phyloP scores from a whole-genome alignment of 1,284 basidiomycete species.

The Clitocybe nebularis region DNA sequence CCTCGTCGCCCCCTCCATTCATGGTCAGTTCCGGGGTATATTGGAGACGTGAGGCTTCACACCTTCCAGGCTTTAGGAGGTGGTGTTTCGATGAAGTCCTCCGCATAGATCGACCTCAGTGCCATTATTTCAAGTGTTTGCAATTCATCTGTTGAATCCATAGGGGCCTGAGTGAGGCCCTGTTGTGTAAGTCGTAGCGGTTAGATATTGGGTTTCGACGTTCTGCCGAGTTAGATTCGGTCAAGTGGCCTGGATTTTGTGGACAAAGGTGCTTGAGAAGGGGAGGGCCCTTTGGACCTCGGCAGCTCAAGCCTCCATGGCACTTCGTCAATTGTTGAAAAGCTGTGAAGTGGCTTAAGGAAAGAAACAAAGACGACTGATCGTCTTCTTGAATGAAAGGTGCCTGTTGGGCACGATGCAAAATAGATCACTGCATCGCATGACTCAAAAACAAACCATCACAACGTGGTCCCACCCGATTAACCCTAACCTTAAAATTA shows the following conservation, averaged over 20 bases:
- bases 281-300: constrained; percentile 67
- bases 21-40: no score
- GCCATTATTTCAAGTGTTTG: constrained; percentile 74
- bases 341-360: constrained; percentile 8
- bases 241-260: constrained; percentile 21
- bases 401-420: neutral
- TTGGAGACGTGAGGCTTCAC: constrained; percentile 13
- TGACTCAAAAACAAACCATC: constrained; percentile 1
- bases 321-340: constrained; percentile 18
- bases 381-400: neutral
- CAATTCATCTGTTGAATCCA: constrained; percentile 69
- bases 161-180: constrained; percentile 32
- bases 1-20: constrained; percentile 54
- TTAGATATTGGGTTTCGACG: constrained; percentile 12
- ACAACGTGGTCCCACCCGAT: constrained; percentile 3
- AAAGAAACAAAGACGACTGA: constrained; percentile 4
- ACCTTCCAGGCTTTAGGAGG: constrained; percentile 83
- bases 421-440: neutral
- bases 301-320: constrained; percentile 70
- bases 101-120: constrained; percentile 72
- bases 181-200: constrained; percentile 10
- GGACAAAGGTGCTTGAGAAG: constrained; percentile 39
- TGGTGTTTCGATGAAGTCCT: constrained; percentile 66
- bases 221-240: constrained; percentile 12
- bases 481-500: constrained; percentile 9